Conservation (phyloP, 306 rosid genomes). For the Quercus dentata region DNA sequence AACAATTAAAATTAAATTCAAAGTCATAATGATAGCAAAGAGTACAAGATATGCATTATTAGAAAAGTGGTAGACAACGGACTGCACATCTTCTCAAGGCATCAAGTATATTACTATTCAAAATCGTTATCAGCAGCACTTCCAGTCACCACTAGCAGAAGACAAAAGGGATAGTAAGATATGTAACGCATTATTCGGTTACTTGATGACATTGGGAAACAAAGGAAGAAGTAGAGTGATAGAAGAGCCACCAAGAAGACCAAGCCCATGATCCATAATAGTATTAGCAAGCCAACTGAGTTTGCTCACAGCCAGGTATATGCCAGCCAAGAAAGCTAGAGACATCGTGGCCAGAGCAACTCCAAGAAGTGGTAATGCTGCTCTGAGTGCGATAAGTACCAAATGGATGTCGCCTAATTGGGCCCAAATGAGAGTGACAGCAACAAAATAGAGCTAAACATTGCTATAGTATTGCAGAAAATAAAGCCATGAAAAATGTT, state of each 20-base stretch:
- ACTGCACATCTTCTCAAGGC: no score
- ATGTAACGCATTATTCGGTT: neutral
- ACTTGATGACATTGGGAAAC: neutral
- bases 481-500: constrained; percentile 13
- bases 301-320: constrained; percentile 13
- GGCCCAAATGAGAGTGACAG: constrained; percentile 33
- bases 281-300: constrained; percentile 17
- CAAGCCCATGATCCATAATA: neutral
- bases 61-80: no score
- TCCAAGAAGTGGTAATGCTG: constrained; percentile 24
- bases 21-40: no score
- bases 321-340: constrained; percentile 31
- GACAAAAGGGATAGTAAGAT: neutral
- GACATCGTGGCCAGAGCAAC: constrained; percentile 14
- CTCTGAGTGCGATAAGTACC: neutral
- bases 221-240: neutral
- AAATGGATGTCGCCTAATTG: constrained; percentile 11
- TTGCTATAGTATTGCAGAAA: constrained; percentile 25
- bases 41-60: no score
- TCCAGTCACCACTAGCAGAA: no score
- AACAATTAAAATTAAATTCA: no score
- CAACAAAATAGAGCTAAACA: constrained; percentile 21
- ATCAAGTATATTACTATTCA: no score
- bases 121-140: no score
- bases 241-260: neutral